Evolutionary conservation across 2,329 filamentous ascomycete species (phyloP).

Genomic region (Epichloe festucae): DNA sequence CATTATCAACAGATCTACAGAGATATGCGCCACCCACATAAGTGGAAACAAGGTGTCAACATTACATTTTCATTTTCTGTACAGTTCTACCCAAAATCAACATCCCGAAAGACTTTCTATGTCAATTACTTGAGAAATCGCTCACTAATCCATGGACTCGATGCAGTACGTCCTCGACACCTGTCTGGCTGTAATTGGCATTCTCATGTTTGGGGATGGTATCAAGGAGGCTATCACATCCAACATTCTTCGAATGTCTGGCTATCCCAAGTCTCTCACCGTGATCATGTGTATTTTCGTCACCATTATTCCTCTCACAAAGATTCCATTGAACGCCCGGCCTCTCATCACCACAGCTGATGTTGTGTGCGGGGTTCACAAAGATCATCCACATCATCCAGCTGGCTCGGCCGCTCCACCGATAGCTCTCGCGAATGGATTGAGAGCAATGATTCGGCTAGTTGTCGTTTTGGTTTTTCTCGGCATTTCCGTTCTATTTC

Average conservation of each 20-base stretch:
- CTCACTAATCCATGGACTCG: not conserved
- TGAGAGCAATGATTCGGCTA: constrained; percentile 51
- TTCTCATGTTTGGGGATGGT: constrained; percentile 90
- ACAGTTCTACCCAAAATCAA: constrained; percentile 7
- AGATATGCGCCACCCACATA: constrained; percentile 62
- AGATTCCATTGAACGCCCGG: constrained; percentile 80
- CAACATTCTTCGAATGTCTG: constrained; percentile 64
- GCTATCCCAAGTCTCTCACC: constrained; percentile 63
- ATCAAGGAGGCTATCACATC: constrained; percentile 81
- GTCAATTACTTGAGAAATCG: too few relatives aligned
- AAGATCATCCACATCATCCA: constrained; percentile 20
- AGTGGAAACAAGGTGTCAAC: constrained; percentile 62
- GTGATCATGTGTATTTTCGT: constrained; percentile 75
- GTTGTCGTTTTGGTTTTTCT: constrained; percentile 60
- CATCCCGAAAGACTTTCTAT: not conserved
- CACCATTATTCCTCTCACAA: constrained; percentile 86
- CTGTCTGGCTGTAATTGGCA: constrained; percentile 67
- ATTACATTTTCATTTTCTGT: constrained; percentile 78
- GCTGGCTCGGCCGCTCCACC: constrained; percentile 26
- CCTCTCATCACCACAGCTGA: constrained; percentile 81
- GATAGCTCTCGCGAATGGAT: constrained; percentile 30
- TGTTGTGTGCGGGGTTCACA: constrained; percentile 62
- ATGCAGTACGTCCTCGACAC: constrained; percentile 63
- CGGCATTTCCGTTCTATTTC: constrained; percentile 54
- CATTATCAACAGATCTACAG: constrained; percentile 39